These are phyloP conservation scores for Meira miltonrushii DNA, from an alignment of 1,284 basidiomycete genomes.

Conservation along the genomic window DNA sequence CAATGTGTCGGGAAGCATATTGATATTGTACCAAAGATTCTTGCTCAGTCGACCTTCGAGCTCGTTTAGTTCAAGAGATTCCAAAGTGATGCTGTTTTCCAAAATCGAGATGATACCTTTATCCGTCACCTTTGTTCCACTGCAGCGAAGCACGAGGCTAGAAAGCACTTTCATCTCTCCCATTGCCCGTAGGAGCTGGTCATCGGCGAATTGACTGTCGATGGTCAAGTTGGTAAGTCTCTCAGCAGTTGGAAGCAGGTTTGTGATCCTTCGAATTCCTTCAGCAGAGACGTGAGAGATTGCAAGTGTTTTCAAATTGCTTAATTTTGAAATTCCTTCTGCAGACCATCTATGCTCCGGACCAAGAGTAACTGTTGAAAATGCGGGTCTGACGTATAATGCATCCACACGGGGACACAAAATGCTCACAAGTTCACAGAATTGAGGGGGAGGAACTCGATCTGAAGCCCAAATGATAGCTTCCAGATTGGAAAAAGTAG, in stretches of 20 bases:
- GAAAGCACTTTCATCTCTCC: not conserved
- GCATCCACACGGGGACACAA: too few relatives aligned
- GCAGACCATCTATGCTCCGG: too few relatives aligned
- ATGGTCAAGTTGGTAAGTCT: slow-evolving; percentile 2
- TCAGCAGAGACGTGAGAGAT: slow-evolving; percentile 2
- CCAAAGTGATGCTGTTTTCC: not conserved
- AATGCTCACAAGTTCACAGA: too few relatives aligned
- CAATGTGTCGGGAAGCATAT: not conserved
- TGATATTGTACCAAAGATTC: slow-evolving; percentile 1
- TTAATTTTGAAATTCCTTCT: not conserved
- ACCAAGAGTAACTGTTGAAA: too few relatives aligned
- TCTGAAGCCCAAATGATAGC: slow-evolving; percentile 8
- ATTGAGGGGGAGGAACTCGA: not conserved
- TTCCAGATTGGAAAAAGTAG: slow-evolving; percentile 3
- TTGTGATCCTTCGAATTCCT: not conserved
- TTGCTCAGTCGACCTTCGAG: slow-evolving; percentile 5
- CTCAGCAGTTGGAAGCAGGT: not conserved
- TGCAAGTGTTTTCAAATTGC: not conserved
- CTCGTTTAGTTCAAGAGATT: not conserved
- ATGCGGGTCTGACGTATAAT: too few relatives aligned
- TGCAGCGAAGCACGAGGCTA: not conserved
- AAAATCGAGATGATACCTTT: slow-evolving; percentile 2
- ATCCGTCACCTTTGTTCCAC: slow-evolving; percentile 9
- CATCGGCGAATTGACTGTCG: slow-evolving; percentile 9
- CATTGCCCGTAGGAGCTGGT: not conserved